Base-by-base conservation (phyloP, 2,329 filamentous ascomycete species). In the Leptographium galeiforme region DNA sequence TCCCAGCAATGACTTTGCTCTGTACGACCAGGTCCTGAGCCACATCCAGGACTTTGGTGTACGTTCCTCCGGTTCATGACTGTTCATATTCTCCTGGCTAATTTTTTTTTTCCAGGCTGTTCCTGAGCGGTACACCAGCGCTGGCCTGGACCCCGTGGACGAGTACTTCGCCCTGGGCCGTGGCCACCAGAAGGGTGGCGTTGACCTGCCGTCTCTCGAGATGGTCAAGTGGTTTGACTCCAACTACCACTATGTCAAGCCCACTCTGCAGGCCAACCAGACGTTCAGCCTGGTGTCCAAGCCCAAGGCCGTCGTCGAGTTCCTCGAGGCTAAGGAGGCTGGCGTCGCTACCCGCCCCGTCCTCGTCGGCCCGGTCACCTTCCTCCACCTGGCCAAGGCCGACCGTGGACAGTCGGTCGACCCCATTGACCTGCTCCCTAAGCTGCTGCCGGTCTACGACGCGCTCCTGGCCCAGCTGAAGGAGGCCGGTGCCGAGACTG, bases 191-290 rank as follows among this genome's bases (percentile, higher is more conserved):
- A 94, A 89, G 83, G 82, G 84, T 67, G 82, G 87, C 71, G 79
- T 97, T 64, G 93, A 98, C 72, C 93, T 97, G 61, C 89, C 91
- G 63, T 81, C 79, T 67, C 77, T 95, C 73, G 93, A 98, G 81
- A 98, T 98, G 93, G 93, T 98, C 66, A 98, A 98, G 81, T 98
- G 93, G 93, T 98, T 98, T 70, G 93, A 98, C 81, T 95, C 89
- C 61, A 98, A 98, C 86, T 98, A 98, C 85, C 93, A 97, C 82
- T 98, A 98, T 73, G 93, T 97, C 76, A 97, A 97, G 84, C 93
- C 93, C 60, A 96, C 93, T 59, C 82, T 98, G 62, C 89, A 96
- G 75, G 85, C 96, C 76, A 86, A 87, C 80, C 93, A 98, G 82
- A 84, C 80, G 67, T 98, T 98, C 84, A 90, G 85, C 75, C 88